Percentiles rank a stretch among this genome's conserved stretches.
Conservation (phyloP, 2,329 filamentous ascomycete genomes). For the Ophiostoma sp. region DNA sequence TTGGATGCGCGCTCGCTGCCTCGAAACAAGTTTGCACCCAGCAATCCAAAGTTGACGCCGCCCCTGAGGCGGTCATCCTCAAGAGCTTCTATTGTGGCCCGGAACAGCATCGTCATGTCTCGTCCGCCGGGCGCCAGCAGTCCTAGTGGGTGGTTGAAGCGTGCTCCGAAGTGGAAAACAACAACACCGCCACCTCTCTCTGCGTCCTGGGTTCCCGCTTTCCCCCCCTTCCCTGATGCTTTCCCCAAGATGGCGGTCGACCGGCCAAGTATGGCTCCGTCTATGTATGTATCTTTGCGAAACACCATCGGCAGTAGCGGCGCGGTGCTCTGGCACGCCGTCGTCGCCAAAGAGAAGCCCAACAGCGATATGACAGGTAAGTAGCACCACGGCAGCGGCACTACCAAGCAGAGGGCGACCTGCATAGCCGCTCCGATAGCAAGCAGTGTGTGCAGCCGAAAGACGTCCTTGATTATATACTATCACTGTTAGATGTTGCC, state of each 20-base stretch:
- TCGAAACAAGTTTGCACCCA: conserved; percentile 42
- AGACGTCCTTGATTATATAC: conserved; percentile 34
- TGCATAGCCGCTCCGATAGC: conserved; percentile 37
- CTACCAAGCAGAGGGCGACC: conserved; percentile 32
- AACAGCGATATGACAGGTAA: conserved; percentile 34
- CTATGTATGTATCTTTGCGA: conserved; percentile 23
- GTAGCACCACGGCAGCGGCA: conserved; percentile 36
- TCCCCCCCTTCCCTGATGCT: no score
- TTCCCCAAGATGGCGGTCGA: conserved; percentile 31
- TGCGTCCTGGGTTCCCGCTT: neutral
- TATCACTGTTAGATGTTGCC: conserved; percentile 11
- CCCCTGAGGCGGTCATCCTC: neutral
- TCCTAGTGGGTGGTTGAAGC: conserved; percentile 47
- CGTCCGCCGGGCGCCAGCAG: conserved; percentile 42
- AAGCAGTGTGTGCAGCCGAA: conserved; percentile 35
- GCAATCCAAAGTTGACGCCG: conserved; percentile 40
- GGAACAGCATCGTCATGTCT: conserved; percentile 39
- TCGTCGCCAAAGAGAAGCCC: conserved; percentile 33
- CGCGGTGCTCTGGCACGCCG: conserved; percentile 29
- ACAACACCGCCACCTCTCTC: conserved; percentile 16
- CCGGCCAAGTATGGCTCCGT: conserved; percentile 34
- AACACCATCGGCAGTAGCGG: conserved; percentile 22
- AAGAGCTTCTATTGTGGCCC: conserved; percentile 36
- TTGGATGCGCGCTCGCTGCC: conserved; percentile 26
- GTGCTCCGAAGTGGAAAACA: conserved; percentile 43